Conservation (phyloP, 176 grass and related monocot genomes). For the Tillandsia leiboldiana region DNA sequence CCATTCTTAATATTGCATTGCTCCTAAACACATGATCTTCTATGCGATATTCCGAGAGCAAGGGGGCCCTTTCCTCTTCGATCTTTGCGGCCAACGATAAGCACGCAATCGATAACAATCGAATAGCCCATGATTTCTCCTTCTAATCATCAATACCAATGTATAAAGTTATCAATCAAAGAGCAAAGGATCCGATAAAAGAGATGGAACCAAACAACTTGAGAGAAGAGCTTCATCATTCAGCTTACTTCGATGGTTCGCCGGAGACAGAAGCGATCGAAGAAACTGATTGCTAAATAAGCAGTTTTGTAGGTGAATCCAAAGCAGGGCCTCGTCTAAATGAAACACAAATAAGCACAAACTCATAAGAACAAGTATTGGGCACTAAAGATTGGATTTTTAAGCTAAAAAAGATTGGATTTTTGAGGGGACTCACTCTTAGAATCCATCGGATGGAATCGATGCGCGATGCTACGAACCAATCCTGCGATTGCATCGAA, state of each 20-base stretch:
- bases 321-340: slow-evolving; percentile 51
- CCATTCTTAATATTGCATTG: slow-evolving; percentile 50
- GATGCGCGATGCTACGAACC: slow-evolving; percentile 38
- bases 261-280: slow-evolving; percentile 70
- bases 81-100: slow-evolving; percentile 84
- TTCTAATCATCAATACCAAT: slow-evolving; percentile 30
- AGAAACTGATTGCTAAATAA: slow-evolving; percentile 59
- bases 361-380: slow-evolving; percentile 20
- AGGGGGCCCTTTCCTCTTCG: slow-evolving; percentile 59
- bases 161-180: slow-evolving; percentile 14
- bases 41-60: slow-evolving; percentile 40
- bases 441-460: slow-evolving; percentile 61
- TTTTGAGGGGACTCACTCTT: slow-evolving; percentile 29
- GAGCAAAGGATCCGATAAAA: too few relatives aligned
- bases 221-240: background rate
- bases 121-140: slow-evolving; percentile 53
- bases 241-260: slow-evolving; percentile 58
- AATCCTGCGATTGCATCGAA: slow-evolving; percentile 25
- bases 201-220: too few relatives aligned
- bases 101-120: slow-evolving; percentile 62
- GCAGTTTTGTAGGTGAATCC: slow-evolving; percentile 64
- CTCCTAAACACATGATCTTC: slow-evolving; percentile 37
- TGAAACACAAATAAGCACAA: slow-evolving; percentile 11
- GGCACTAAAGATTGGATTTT: background rate
- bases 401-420: background rate